A percentile compares a stretch with the other conserved stretches of the same genome.
phyloP scores from a whole-genome alignment of 2,329 filamentous ascomycete genomes.

The Clonostachys rhizophaga region DNA sequence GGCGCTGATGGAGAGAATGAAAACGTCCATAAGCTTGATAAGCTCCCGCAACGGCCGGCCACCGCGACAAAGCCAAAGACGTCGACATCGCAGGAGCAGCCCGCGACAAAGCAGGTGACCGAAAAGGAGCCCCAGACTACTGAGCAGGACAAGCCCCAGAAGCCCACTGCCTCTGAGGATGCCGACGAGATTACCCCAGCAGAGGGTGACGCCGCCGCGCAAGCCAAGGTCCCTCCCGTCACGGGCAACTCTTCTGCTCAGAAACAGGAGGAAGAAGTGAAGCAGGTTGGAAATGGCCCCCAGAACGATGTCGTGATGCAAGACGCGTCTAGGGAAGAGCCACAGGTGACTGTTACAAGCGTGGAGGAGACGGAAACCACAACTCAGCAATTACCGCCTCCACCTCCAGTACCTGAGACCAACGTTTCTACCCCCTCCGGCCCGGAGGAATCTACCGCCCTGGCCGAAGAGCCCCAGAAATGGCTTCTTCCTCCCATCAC shows the following conservation, averaged over 20 bases:
- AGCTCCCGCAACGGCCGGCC: conserved; percentile 46
- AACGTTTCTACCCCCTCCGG: conserved; percentile 28
- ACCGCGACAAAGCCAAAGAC: conserved; percentile 47
- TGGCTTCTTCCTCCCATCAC: conserved; percentile 79
- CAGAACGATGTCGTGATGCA: conserved; percentile 61
- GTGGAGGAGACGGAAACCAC: conserved; percentile 8
- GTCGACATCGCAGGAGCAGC: conserved; percentile 46
- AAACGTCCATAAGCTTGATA: conserved; percentile 54
- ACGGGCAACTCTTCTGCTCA: conserved; percentile 36
- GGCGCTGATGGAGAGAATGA: conserved; percentile 43
- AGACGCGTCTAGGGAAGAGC: conserved; percentile 50
- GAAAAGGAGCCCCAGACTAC: conserved; percentile 48
- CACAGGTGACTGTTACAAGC: conserved; percentile 30
- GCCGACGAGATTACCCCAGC: conserved; percentile 3
- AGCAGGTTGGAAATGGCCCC: too few species aligned
- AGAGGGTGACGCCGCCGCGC: conserved; percentile 42
- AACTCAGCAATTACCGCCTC: conserved; percentile 28
- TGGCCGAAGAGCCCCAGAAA: conserved; percentile 36
- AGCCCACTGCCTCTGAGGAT: conserved; percentile 27
- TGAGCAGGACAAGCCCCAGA: conserved; percentile 32
- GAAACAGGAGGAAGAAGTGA: conserved; percentile 11
- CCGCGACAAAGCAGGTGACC: conserved; percentile 28
- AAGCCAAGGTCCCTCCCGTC: conserved; percentile 27
- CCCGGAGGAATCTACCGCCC: too few species aligned
- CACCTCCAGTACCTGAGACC: conserved; percentile 40